Evolutionary conservation across 2,329 filamentous ascomycete genomes (phyloP), one percentile per base, ranked within the genome.

Genomic region (Fusarium tjaetaba): DNA sequence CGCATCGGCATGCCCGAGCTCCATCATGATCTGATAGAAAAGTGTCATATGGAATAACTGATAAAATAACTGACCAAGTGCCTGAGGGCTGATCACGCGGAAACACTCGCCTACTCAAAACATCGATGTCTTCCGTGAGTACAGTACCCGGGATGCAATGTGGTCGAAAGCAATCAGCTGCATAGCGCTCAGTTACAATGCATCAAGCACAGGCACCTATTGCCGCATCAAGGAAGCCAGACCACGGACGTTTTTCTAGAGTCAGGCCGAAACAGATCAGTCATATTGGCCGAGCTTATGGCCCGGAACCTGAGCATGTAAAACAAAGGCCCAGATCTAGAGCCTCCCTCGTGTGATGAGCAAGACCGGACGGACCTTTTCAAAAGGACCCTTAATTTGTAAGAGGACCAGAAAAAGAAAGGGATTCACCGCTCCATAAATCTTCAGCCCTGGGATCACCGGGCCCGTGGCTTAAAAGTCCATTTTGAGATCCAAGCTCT

Each of bases 151-250:
- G 28, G 42, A 53, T 68, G 53, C 56, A 63, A 39, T 56, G 43
- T 68, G 36, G 38, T 57, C 66, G 36, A 61, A 61, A 65, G 36
- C 51, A 66, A 73, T 18, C 46, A 67, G 61, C 39, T 65, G 70
- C 70, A 72, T 72, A 60, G 46, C 49, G 49, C 56, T 68, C 71
- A 49, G 63, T 63, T 58, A 53, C 58, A 70, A 61, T 58, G 70
- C 70, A 59, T 53, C 52, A 61, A 48, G 51, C 49, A 65, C 43
- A 41, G 26, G 48, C 52, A 59, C 28, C 22, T 28, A 42, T 26
- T 45, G 49, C 57, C 48, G 34, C 30, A 55, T 61, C 16, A 41
- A 66, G 32, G 64, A 46, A 39, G 38, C 18, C 34, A 58, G 32
- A 42, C 22, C 56, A 61, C 56, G 34, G 63, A 42, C 28, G 28